Percentiles rank a stretch among this genome's conserved stretches.
Evolutionary conservation across 192 early-diverging fungal species (phyloP).

Genomic region (Rhizophagus clarus): DNA sequence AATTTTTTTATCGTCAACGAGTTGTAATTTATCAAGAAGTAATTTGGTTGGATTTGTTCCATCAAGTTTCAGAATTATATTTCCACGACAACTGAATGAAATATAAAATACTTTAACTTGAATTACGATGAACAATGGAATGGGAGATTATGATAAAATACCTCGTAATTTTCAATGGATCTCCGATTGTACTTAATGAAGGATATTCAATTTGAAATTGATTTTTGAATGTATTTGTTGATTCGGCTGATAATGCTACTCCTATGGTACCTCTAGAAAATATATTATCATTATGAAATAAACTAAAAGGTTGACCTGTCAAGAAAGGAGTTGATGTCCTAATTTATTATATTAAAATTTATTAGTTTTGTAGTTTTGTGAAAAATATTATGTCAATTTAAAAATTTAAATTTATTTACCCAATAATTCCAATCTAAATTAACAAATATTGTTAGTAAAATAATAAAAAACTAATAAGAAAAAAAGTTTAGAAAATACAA

Average conservation of each 20-base stretch:
- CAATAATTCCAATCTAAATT: slow-evolving; percentile 45
- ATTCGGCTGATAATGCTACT: slow-evolving; percentile 38
- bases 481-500: not conserved
- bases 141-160: too few relatives aligned
- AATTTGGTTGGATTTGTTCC: slow-evolving; percentile 49
- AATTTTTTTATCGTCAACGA: not conserved
- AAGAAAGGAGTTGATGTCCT: slow-evolving; percentile 56
- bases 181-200: slow-evolving; percentile 45
- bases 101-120: not conserved
- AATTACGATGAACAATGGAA: too few relatives aligned
- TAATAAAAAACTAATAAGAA: not conserved
- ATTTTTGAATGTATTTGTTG: not conserved
- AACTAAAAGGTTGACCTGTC: slow-evolving; percentile 50
- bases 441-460: not conserved
- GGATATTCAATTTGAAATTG: slow-evolving; percentile 38
- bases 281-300: slow-evolving; percentile 49
- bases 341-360: not conserved
- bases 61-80: slow-evolving; percentile 60
- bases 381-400: too few relatives aligned
- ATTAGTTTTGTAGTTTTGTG: not conserved
- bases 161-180: slow-evolving; percentile 54
- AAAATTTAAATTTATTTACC: not conserved
- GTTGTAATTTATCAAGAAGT: slow-evolving; percentile 46
- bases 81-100: slow-evolving; percentile 46
- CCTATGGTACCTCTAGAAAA: slow-evolving; percentile 52